A percentile compares a stretch with the other conserved stretches of the same genome.
Conservation (phyloP, 352 stramenopile species). For the Globisporangium orthogonon region DNA sequence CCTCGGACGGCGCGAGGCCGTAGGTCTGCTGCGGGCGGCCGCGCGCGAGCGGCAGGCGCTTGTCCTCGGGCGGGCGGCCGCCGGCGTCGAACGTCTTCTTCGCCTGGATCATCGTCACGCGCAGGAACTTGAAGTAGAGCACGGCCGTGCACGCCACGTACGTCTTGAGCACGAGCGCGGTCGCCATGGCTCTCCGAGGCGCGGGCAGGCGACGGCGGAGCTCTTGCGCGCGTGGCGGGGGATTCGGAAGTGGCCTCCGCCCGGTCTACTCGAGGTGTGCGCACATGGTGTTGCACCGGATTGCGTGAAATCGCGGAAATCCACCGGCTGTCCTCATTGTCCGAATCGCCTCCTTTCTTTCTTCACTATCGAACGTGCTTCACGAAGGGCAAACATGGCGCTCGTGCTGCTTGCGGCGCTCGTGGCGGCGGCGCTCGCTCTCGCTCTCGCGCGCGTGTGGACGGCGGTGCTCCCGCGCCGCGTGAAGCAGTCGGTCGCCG, state of each 20-base stretch:
- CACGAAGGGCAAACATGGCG: not conserved
- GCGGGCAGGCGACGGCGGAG: too few species aligned
- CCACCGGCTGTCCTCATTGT: too few species aligned
- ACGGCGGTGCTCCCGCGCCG: conserved; percentile 5
- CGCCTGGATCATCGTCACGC: conserved; percentile 39
- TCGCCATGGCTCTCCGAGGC: not conserved
- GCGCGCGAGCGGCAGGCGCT: conserved; percentile 19
- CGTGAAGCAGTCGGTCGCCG: conserved; percentile 6
- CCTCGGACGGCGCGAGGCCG: conserved; percentile 20
- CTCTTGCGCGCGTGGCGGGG: not conserved
- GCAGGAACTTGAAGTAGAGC: conserved; percentile 73
- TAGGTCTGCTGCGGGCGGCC: conserved; percentile 28
- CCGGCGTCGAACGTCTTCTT: conserved; percentile 51
- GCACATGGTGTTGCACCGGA: not conserved
- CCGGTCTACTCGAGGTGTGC: too few species aligned
- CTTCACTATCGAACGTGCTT: not conserved
- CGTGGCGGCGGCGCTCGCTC: not conserved
- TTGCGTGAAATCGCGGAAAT: not conserved
- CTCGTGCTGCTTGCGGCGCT: conserved; percentile 6
- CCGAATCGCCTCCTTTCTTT: not conserved
- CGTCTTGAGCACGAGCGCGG: conserved; percentile 30
- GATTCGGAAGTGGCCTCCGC: not conserved
- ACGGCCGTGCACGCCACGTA: conserved; percentile 49
- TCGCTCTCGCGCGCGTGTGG: conserved; percentile 7
- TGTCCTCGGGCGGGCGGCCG: conserved; percentile 44